Conservation (phyloP, 176 grass and related monocot species). For the Ampelocalamus luodianensis region DNA sequence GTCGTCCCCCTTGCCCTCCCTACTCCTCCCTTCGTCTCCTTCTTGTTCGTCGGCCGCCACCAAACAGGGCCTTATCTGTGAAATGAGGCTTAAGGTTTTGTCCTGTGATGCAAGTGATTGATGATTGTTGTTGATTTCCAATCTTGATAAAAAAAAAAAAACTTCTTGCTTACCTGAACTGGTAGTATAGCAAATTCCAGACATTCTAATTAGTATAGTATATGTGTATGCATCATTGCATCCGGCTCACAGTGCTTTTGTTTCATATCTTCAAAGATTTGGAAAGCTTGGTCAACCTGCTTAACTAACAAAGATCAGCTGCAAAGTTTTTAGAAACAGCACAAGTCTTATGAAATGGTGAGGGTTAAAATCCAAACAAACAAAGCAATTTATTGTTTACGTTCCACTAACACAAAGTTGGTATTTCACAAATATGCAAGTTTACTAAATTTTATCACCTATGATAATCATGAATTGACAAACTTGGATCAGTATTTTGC, state of each 20-base stretch:
- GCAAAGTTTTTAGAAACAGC: not conserved
- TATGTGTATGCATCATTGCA: conserved; percentile 92
- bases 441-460: not conserved
- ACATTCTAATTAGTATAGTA: conserved; percentile 94
- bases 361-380: conserved; percentile 16
- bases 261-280: conserved; percentile 99
- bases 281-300: conserved; percentile 78
- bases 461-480: not conserved
- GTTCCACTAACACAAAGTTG: not conserved
- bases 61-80: too few relatives aligned
- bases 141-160: too few relatives aligned
- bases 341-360: not conserved
- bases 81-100: too few relatives aligned
- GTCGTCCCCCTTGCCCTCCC: too few relatives aligned
- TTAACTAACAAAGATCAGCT: conserved; percentile 45
- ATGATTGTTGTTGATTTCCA: too few relatives aligned
- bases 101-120: too few relatives aligned
- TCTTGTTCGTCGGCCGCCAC: too few relatives aligned
- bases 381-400: not conserved
- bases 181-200: too few relatives aligned
- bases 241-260: conserved; percentile 69
- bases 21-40: too few relatives aligned
- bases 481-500: not conserved
- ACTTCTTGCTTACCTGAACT: too few relatives aligned
- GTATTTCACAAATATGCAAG: conserved; percentile 14